A percentile compares a stretch with the other conserved stretches of the same genome.
phyloP scores from a whole-genome alignment of 352 stramenopile species.

The Elongisporangium anandrum region DNA sequence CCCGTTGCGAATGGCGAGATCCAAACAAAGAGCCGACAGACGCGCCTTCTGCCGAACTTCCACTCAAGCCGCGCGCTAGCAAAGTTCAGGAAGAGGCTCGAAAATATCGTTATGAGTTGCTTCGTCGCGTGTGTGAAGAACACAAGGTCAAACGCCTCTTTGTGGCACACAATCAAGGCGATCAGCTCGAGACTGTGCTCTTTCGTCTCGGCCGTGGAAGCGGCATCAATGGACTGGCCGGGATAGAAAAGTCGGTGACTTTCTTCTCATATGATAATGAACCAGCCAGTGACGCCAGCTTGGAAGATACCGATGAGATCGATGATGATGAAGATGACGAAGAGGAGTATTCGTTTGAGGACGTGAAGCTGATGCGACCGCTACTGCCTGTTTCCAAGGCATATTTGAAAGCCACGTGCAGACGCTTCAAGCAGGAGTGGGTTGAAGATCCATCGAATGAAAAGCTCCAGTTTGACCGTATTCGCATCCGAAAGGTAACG shows the following conservation, averaged over 20 bases:
- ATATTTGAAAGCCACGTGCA: conserved; percentile 60
- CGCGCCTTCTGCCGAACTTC: background rate
- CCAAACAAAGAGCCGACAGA: conserved; percentile 4
- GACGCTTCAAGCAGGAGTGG: conserved; percentile 68
- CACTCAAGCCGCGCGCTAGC: conserved; percentile 40
- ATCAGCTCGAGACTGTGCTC: conserved; percentile 79
- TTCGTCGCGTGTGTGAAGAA: conserved; percentile 42
- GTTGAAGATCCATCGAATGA: conserved; percentile 84
- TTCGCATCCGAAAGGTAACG: conserved; percentile 77
- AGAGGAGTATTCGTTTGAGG: background rate
- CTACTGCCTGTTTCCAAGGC: conserved; percentile 58
- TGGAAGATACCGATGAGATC: conserved; percentile 3
- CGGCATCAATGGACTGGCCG: conserved; percentile 69
- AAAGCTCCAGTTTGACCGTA: conserved; percentile 67
- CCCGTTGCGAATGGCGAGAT: conserved; percentile 44
- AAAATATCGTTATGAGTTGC: conserved; percentile 59
- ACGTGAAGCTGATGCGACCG: conserved; percentile 44
- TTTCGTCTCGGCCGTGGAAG: conserved; percentile 73
- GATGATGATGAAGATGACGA: background rate
- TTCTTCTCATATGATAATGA: conserved; percentile 12
- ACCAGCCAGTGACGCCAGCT: no score
- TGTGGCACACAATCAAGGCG: conserved; percentile 72
- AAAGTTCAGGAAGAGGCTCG: conserved; percentile 77
- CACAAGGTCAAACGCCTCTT: conserved; percentile 65
- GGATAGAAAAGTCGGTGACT: conserved; percentile 37